phyloP scores from a whole-genome alignment of 1,139 yeast genomes.

The Magnusiomyces sp. region DNA sequence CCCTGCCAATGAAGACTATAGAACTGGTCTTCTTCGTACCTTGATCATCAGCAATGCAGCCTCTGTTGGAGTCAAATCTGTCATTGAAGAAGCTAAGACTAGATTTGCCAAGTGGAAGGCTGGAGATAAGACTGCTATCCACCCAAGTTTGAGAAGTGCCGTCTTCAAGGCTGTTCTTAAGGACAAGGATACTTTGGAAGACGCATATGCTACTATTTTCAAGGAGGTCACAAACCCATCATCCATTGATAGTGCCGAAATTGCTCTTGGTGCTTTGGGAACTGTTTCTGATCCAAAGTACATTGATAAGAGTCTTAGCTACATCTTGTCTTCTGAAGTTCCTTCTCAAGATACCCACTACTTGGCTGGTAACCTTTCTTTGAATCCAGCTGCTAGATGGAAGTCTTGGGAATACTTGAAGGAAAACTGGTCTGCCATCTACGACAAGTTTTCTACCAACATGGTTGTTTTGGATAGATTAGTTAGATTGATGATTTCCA shows the following conservation, averaged over 20 bases:
- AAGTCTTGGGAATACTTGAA: slow-evolving; percentile 50
- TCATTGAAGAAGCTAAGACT: slow-evolving; percentile 39
- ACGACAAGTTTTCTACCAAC: slow-evolving; percentile 44
- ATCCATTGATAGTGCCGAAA: slow-evolving; percentile 59
- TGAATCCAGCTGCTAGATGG: slow-evolving; percentile 43
- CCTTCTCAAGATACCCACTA: slow-evolving; percentile 71
- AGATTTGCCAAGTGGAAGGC: slow-evolving; percentile 36
- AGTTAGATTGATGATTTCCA: slow-evolving; percentile 43
- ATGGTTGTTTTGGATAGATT: slow-evolving; percentile 60
- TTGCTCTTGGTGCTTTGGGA: slow-evolving; percentile 56
- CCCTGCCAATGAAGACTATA: slow-evolving; percentile 36
- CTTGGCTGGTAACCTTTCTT: slow-evolving; percentile 44
- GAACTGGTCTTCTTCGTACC: slow-evolving; percentile 45
- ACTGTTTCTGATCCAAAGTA: slow-evolving; percentile 37
- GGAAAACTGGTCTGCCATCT: slow-evolving; percentile 43
- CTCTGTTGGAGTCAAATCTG: slow-evolving; percentile 40
- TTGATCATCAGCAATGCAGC: slow-evolving; percentile 48
- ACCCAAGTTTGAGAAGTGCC: slow-evolving; percentile 50
- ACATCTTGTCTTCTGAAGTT: slow-evolving; percentile 37
- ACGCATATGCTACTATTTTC: slow-evolving; percentile 41
- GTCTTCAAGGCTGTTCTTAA: slow-evolving; percentile 47
- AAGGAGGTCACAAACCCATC: slow-evolving; percentile 48
- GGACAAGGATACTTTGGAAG: slow-evolving; percentile 34
- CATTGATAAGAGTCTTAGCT: slow-evolving; percentile 35
- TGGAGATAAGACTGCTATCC: slow-evolving; percentile 35